Percentiles rank a stretch among this genome's conserved stretches.
These are phyloP conservation scores for Pezizomycotina sp. DNA, from an alignment of 2,329 filamentous ascomycete species.

Conservation along the genomic window DNA sequence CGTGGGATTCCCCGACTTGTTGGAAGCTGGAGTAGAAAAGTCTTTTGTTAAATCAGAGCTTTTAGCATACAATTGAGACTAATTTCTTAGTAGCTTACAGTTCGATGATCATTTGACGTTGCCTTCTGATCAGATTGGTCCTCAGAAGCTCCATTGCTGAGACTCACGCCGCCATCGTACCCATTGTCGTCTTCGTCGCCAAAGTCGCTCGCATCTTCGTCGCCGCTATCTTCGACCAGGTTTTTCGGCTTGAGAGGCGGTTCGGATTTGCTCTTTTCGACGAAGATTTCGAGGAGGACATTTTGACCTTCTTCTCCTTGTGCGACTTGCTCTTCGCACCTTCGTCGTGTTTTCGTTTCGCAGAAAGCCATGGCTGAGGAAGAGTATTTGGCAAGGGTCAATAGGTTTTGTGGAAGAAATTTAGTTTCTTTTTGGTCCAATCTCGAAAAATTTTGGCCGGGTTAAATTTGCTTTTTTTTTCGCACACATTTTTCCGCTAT, in stretches of 20 bases:
- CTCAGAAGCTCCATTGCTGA: constrained; percentile 25
- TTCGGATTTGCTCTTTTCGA: constrained; percentile 15
- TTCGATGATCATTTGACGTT: constrained; percentile 4
- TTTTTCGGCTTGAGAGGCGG: constrained; percentile 9
- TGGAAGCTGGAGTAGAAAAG: constrained; percentile 28
- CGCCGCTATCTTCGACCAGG: constrained; percentile 27
- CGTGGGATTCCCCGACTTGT: constrained; percentile 70
- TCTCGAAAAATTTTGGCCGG: not conserved
- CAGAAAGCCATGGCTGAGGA: constrained; percentile 10
- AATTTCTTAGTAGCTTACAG: constrained; percentile 33
- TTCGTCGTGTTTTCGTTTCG: no score
- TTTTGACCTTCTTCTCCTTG: constrained; percentile 15
- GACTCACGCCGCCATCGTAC: constrained; percentile 35
- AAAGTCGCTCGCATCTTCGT: constrained; percentile 29
- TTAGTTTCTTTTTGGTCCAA: not conserved
- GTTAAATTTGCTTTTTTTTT: constrained; percentile 5
- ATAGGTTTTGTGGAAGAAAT: not conserved
- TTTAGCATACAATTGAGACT: constrained; percentile 24
- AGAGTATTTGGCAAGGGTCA: not conserved
- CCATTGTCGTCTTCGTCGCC: constrained; percentile 31
- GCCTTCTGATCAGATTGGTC: constrained; percentile 25
- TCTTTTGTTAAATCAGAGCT: constrained; percentile 12
- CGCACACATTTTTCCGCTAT: constrained; percentile 11
- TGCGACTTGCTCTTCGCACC: no score
- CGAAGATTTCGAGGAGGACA: constrained; percentile 8